Base-by-base conservation (phyloP, 176 grass and related monocot genomes). In the Avena eriantha region DNA sequence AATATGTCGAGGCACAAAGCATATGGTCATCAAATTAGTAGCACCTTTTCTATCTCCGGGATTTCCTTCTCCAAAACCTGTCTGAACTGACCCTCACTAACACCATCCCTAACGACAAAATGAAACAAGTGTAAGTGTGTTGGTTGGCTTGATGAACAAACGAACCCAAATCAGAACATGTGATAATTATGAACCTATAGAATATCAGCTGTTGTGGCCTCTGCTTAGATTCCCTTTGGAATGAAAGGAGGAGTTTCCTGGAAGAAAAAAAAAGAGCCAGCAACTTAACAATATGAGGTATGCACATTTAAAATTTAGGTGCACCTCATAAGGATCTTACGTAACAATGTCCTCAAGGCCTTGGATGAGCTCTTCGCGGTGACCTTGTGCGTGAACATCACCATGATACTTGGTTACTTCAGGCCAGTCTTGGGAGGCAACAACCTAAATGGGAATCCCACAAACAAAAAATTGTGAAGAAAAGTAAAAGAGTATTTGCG, bases 381-480 rank as follows among this genome's bases (percentile, higher is more conserved):
- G 80, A 55, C 77, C 77, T 85, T 98, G 93, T 70, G 89, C 77
- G 15, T 74, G 85, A 23, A 87, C 33, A 48, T 83, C 45, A 0
- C 89, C 91, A 83, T 88, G 86, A 83, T 98, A 98, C 45, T 82
- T 98, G 43, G 85, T 83, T 23, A 95, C 69, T n/a, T 92, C 86
- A 39, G 95, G 93, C 95, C 93, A 95, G 73, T 98, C 93, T 83
- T 80, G 79, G 57, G 87, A 90, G 23, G 95, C 95, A 82, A 95
- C 95, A 74, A 98, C 93, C 89, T 98, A 66, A 51, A 76, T 73
- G 22, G 31, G 86, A 88, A 88, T 23, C 35, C 19, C 55, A 61
- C 16, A 43, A 43, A 43, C 12, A 3, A 3, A 47, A 73, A 90
- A 45, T 13, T 83, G 14, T 83, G 2, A 55, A 46, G 65, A 87